A percentile compares a stretch with the other conserved stretches of the same genome.
phyloP scores from a whole-genome alignment of 2,329 filamentous ascomycete genomes.

The Ascochyta viciae-villosae region DNA sequence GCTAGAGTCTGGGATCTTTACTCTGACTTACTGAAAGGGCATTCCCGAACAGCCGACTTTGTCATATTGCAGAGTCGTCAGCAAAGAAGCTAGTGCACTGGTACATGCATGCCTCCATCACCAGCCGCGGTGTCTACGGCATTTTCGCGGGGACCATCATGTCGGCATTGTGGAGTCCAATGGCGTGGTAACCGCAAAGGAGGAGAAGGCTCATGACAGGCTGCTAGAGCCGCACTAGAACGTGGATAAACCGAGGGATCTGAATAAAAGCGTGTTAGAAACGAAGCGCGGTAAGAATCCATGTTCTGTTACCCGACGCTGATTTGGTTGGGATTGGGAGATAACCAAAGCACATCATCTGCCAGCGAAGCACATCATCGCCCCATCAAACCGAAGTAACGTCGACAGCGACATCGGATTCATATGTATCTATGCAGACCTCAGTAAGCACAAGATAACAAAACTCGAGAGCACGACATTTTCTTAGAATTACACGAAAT shows the following conservation, averaged over 20 bases:
- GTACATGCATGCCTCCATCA: constrained; percentile 5
- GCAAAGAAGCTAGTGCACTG: constrained; percentile 4
- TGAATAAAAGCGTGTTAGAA: constrained; percentile 15
- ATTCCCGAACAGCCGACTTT: constrained; percentile 6
- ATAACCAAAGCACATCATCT: constrained; percentile 40
- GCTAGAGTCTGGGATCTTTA: neutral
- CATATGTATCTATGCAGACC: constrained; percentile 9
- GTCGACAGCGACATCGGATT: constrained; percentile 31
- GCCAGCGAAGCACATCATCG: constrained; percentile 37
- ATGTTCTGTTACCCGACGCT: constrained; percentile 10
- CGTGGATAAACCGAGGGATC: constrained; percentile 5
- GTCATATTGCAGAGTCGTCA: constrained; percentile 8
- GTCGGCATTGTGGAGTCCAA: constrained; percentile 33
- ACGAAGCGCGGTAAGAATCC: constrained; percentile 1
- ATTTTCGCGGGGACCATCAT: constrained; percentile 19
- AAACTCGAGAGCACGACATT: constrained; percentile 27
- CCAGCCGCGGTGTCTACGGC: constrained; percentile 11
- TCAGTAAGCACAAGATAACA: neutral
- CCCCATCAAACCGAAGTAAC: constrained; percentile 23
- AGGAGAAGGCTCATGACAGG: constrained; percentile 3
- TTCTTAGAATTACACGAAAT: constrained; percentile 20
- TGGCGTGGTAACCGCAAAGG: constrained; percentile 27
- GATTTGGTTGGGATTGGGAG: constrained; percentile 16
- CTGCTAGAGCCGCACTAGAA: constrained; percentile 9
- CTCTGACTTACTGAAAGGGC: constrained; percentile 4